These are phyloP conservation scores for Helicostylum pulchrum DNA, from an alignment of 192 early-diverging fungal genomes.

Conservation along the genomic window DNA sequence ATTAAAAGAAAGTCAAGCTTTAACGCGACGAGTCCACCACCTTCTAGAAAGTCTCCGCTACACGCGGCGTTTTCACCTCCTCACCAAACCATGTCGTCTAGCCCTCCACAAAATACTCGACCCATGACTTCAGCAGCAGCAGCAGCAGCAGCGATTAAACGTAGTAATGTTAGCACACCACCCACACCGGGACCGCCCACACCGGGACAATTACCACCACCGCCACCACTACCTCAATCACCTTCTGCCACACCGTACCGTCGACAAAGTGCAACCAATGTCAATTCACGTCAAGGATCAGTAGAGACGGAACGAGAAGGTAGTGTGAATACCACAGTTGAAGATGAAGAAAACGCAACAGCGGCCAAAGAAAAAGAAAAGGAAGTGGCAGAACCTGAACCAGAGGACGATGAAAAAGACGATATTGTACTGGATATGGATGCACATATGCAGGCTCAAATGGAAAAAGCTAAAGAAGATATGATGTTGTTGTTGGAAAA, in stretches of 20 bases:
- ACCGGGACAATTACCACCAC: background rate
- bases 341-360: conserved; percentile 9
- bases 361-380: background rate
- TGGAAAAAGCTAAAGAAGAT: conserved; percentile 52
- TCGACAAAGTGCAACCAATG: background rate
- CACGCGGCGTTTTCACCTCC: conserved; percentile 4
- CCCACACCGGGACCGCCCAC: background rate
- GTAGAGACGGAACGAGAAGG: conserved; percentile 23
- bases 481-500: conserved; percentile 61
- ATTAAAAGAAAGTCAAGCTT: conserved; percentile 5
- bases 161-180: background rate
- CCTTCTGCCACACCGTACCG: background rate
- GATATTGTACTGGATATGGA: conserved; percentile 50
- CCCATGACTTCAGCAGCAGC: conserved; percentile 21
- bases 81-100: background rate
- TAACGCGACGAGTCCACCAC: conserved; percentile 5
- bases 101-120: conserved; percentile 9
- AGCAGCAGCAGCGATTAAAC: conserved; percentile 17
- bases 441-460: conserved; percentile 42
- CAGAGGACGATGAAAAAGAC: conserved; percentile 51
- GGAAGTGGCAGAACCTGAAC: conserved; percentile 36
- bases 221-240: background rate
- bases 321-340: background rate
- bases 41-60: conserved; percentile 4
- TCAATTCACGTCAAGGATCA: conserved; percentile 19